phyloP scores from a whole-genome alignment of 2,329 filamentous ascomycete genomes.

The Phialemoniopsis sp. region DNA sequence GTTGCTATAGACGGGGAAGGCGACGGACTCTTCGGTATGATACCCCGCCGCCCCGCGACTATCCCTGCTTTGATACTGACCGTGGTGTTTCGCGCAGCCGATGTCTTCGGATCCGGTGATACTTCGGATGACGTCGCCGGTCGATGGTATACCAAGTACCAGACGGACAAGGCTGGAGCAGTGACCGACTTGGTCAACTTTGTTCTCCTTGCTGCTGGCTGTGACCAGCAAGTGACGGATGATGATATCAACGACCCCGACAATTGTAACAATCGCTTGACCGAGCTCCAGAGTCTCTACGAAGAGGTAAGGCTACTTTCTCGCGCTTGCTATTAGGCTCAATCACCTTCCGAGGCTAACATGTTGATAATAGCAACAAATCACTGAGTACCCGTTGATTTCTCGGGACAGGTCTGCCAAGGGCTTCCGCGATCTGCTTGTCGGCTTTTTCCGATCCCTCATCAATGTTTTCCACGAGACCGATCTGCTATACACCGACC shows the following conservation, averaged over 20 bases:
- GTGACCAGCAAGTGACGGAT: constrained; percentile 70
- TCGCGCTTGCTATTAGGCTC: too few species aligned
- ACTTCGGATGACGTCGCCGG: constrained; percentile 52
- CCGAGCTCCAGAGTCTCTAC: constrained; percentile 84
- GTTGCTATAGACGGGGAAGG: constrained; percentile 47
- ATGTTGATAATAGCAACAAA: constrained; percentile 52
- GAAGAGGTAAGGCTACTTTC: constrained; percentile 58
- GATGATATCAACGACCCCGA: constrained; percentile 90
- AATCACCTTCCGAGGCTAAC: neutral
- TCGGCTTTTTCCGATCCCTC: constrained; percentile 74
- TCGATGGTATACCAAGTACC: constrained; percentile 57
- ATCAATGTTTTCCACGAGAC: constrained; percentile 76
- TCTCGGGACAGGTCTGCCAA: constrained; percentile 73
- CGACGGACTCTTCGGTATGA: constrained; percentile 52
- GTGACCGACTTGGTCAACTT: constrained; percentile 64
- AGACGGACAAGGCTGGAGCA: constrained; percentile 46
- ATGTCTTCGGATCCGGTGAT: constrained; percentile 59
- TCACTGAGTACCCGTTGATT: constrained; percentile 88
- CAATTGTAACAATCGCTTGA: constrained; percentile 72
- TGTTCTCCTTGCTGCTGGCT: constrained; percentile 70
- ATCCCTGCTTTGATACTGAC: constrained; percentile 15
- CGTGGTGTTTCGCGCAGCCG: constrained; percentile 35
- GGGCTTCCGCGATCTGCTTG: constrained; percentile 73
- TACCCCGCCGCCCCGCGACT: neutral
- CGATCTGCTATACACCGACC: constrained; percentile 74